phyloP scores from a whole-genome alignment of 495 filamentous ascomycete genomes.

The Trichoderma orchidacearum region DNA sequence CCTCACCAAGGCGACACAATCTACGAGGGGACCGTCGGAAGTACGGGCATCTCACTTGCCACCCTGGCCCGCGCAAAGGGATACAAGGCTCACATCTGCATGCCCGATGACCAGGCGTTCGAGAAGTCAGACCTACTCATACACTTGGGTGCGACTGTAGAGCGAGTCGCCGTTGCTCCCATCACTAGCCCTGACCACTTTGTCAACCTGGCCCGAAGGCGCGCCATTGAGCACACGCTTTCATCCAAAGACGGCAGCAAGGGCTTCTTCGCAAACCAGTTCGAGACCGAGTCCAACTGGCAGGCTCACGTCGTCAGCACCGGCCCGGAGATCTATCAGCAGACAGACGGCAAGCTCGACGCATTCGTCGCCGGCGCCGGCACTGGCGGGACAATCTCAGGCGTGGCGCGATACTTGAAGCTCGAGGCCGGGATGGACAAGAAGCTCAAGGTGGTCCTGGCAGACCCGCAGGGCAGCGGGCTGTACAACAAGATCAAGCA shows the following conservation, averaged over 20 bases:
- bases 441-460: constrained; percentile 60
- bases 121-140: constrained; percentile 85
- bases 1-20: constrained; percentile 81
- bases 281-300: constrained; percentile 83
- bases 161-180: constrained; percentile 77
- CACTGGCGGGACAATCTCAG: constrained; percentile 87
- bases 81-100: constrained; percentile 89
- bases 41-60: constrained; percentile 86
- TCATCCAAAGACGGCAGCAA: constrained; percentile 24
- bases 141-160: constrained; percentile 81
- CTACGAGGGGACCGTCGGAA: constrained; percentile 95
- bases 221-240: constrained; percentile 54
- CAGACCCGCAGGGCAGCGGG: constrained; percentile 89
- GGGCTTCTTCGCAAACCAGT: constrained; percentile 95
- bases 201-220: constrained; percentile 78
- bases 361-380: constrained; percentile 94
- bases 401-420: constrained; percentile 73
- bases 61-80: constrained; percentile 76
- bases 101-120: constrained; percentile 81
- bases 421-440: constrained; percentile 28
- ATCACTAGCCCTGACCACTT: constrained; percentile 87
- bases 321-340: constrained; percentile 74
- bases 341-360: constrained; percentile 64
- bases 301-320: constrained; percentile 69
- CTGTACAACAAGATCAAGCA: constrained; percentile 80